Conservation (phyloP, 2,329 filamentous ascomycete genomes). For the Fusarium camptoceras region DNA sequence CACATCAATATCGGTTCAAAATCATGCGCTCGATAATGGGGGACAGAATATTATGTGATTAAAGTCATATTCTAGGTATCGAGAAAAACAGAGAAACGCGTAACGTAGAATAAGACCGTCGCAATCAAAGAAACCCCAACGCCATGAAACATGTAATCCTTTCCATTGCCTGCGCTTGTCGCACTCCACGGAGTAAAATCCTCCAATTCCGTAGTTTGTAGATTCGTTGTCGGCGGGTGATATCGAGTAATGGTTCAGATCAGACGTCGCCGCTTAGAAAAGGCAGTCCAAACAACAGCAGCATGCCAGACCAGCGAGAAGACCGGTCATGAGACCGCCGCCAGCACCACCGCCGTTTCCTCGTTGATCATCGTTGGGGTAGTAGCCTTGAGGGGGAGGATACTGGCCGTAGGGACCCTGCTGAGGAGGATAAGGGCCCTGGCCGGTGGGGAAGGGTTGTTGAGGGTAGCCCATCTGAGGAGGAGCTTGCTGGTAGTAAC, state of each 20-base stretch:
- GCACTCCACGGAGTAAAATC: not conserved
- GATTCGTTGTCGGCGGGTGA: constrained; percentile 4
- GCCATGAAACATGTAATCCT: constrained; percentile 32
- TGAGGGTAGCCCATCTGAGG: constrained; percentile 51
- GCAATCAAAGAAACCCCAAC: constrained; percentile 37
- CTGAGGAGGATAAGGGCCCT: constrained; percentile 52
- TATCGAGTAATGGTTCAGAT: constrained; percentile 6
- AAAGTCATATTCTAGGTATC: constrained; percentile 34
- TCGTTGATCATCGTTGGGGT: constrained; percentile 47
- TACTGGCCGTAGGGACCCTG: constrained; percentile 52
- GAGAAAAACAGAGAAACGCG: constrained; percentile 34
- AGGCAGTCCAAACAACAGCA: constrained; percentile 69
- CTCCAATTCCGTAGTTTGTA: not conserved
- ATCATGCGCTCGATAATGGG: not conserved
- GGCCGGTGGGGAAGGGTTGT: constrained; percentile 51
- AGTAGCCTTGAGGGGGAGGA: constrained; percentile 53
- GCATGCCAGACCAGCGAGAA: constrained; percentile 65
- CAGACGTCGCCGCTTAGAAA: constrained; percentile 56
- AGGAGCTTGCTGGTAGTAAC: constrained; percentile 47
- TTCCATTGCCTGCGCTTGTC: constrained; percentile 24
- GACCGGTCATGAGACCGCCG: constrained; percentile 56
- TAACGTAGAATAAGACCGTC: constrained; percentile 22
- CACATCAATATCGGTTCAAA: constrained; percentile 2
- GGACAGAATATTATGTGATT: constrained; percentile 37
- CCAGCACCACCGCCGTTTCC: constrained; percentile 46